Evolutionary conservation across 345 rosid genomes (phyloP).

Genomic region (Eucalyptus microcorys): DNA sequence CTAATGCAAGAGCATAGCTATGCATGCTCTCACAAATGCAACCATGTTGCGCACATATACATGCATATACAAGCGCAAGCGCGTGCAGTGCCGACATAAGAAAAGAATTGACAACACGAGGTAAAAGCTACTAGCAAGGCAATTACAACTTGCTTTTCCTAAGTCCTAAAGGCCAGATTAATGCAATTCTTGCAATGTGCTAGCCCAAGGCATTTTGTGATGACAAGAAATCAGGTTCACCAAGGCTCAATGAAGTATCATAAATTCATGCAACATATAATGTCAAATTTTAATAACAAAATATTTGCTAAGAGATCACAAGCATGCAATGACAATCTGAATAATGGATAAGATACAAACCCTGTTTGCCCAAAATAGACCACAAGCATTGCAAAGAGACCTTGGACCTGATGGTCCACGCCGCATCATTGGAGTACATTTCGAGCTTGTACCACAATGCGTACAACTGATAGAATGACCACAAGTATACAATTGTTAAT

Average conservation of each 20-base stretch:
- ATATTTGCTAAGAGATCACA: background rate
- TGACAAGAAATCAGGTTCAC: background rate
- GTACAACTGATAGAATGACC: constrained; percentile 42
- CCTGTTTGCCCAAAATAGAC: constrained; percentile 92
- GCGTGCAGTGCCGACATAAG: background rate
- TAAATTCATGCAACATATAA: background rate
- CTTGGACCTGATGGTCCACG: constrained; percentile 97
- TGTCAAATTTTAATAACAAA: background rate
- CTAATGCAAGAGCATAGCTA: background rate
- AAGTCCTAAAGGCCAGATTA: background rate
- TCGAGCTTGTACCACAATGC: constrained; percentile 85
- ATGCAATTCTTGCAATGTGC: background rate
- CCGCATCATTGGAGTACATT: constrained; percentile 95
- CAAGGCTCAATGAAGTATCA: background rate
- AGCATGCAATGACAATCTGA: background rate
- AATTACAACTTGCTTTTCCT: background rate
- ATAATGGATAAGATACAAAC: constrained; percentile 20
- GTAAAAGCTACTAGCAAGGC: background rate
- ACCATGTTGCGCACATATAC: background rate
- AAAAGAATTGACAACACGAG: background rate
- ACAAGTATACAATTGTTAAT: background rate
- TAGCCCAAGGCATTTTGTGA: background rate
- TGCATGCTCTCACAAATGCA: background rate
- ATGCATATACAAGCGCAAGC: background rate
- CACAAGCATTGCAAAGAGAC: constrained; percentile 98